These are phyloP conservation scores for Chenopodium suecicum DNA, from an alignment of 148 eudicot genomes.

Conservation along the genomic window DNA sequence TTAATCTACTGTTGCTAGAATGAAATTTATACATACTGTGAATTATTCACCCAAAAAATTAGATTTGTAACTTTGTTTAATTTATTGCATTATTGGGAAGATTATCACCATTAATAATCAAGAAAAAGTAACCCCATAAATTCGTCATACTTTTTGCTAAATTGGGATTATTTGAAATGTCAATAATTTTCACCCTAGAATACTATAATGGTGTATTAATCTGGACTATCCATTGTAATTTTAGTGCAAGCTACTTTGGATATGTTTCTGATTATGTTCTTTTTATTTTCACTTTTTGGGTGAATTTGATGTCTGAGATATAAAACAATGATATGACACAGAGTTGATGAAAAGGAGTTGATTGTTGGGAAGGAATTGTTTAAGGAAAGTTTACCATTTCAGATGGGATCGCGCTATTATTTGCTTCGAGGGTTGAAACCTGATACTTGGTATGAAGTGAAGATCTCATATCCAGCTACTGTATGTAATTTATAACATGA, in stretches of 20 bases:
- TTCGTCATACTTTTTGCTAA: neutral
- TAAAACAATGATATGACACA: constrained; percentile 9
- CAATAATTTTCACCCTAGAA: neutral
- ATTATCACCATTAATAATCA: too few relatives aligned
- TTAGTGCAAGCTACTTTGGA: neutral
- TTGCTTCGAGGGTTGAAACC: constrained; percentile 65
- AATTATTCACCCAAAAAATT: too few relatives aligned
- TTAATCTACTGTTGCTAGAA: too few relatives aligned
- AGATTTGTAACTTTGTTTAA: too few relatives aligned
- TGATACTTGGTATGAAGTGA: constrained; percentile 84
- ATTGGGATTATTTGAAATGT: neutral
- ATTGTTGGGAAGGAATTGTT: constrained; percentile 69
- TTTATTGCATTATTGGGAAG: neutral
- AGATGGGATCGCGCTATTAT: constrained; percentile 63
- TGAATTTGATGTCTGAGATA: neutral
- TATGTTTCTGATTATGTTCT: too few relatives aligned
- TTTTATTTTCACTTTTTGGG: neutral
- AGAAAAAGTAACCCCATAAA: neutral
- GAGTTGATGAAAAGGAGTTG: constrained; percentile 43
- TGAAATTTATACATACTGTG: too few relatives aligned
- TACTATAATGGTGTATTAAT: too few relatives aligned
- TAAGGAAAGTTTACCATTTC: constrained; percentile 68
- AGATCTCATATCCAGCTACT: constrained; percentile 98
- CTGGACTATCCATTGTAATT: too few relatives aligned
- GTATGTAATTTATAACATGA: constrained; percentile 42